These are phyloP conservation scores for Nemania serpens DNA, from an alignment of 2,329 filamentous ascomycete genomes.

Conservation along the genomic window DNA sequence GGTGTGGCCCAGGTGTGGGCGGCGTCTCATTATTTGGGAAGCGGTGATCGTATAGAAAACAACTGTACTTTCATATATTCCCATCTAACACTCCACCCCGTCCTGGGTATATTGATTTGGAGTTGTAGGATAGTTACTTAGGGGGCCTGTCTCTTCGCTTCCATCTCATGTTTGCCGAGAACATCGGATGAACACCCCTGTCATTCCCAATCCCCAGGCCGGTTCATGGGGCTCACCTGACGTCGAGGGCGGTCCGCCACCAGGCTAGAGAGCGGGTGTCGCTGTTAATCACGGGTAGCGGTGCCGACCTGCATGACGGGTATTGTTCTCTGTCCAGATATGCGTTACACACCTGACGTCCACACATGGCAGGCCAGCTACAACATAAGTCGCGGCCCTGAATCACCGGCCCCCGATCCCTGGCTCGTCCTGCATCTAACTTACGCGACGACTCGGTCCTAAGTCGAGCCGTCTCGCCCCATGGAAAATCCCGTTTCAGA, in stretches of 20 bases:
- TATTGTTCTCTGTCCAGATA: slow-evolving; percentile 15
- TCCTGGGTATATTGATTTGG: not conserved
- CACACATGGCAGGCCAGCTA: slow-evolving; percentile 1
- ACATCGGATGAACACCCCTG: not conserved
- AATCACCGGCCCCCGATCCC: slow-evolving; percentile 21
- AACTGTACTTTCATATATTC: not conserved
- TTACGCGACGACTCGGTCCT: slow-evolving; percentile 36
- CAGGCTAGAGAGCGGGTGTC: not conserved
- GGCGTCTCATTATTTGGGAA: not conserved
- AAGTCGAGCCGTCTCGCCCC: slow-evolving; percentile 35
- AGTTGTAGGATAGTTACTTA: not conserved
- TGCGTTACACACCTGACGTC: slow-evolving; percentile 6
- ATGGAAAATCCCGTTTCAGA: slow-evolving; percentile 37
- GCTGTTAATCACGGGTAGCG: not conserved
- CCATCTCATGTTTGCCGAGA: not conserved
- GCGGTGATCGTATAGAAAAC: not conserved
- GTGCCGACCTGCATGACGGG: slow-evolving; percentile 3
- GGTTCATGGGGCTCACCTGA: not conserved
- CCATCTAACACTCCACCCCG: not conserved
- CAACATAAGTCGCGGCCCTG: not conserved
- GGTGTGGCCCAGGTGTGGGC: not conserved
- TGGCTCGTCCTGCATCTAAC: slow-evolving; percentile 33
- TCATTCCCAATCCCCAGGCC: not conserved
- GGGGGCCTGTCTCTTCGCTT: not conserved
- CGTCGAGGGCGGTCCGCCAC: not conserved